These are phyloP conservation scores for Thalassiosira ordinaria DNA, from an alignment of 352 stramenopile species.

Conservation along the genomic window DNA sequence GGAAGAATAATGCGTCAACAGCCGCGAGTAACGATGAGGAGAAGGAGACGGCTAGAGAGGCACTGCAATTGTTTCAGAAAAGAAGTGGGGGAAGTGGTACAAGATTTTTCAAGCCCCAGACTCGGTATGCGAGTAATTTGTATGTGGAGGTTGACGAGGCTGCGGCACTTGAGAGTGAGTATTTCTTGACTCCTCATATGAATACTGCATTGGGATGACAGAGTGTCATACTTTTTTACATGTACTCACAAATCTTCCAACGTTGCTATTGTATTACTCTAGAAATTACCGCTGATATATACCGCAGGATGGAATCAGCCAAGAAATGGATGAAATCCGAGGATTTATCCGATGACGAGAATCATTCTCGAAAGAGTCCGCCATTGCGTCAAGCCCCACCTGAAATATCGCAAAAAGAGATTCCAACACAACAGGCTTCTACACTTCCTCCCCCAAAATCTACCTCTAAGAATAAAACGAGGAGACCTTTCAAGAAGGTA, in stretches of 20 bases:
- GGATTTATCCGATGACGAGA: background rate
- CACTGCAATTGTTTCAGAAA: slow-evolving; percentile 22
- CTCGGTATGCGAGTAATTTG: background rate
- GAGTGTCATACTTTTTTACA: too few species aligned
- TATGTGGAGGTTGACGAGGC: slow-evolving; percentile 33
- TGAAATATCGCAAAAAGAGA: slow-evolving; percentile 1
- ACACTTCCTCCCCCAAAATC: background rate
- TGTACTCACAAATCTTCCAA: too few species aligned
- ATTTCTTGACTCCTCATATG: too few species aligned
- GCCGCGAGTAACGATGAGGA: slow-evolving; percentile 7
- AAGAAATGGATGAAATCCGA: slow-evolving; percentile 28
- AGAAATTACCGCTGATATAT: slow-evolving; percentile 33
- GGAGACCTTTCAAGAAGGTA: slow-evolving; percentile 18
- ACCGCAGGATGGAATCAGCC: slow-evolving; percentile 28
- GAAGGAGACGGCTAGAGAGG: slow-evolving; percentile 13
- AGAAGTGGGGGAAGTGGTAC: slow-evolving; percentile 10
- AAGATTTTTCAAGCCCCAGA: slow-evolving; percentile 24
- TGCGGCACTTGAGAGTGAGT: slow-evolving; percentile 36
- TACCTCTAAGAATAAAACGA: slow-evolving; percentile 4
- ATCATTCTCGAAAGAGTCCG: slow-evolving; percentile 6
- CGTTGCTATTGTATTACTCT: too few species aligned
- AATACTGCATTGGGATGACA: too few species aligned
- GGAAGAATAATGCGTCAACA: slow-evolving; percentile 2
- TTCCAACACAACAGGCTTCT: background rate
- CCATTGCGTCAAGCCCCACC: background rate